phyloP scores from a whole-genome alignment of 2,329 filamentous ascomycete genomes.

The Calonectria henricotiae region DNA sequence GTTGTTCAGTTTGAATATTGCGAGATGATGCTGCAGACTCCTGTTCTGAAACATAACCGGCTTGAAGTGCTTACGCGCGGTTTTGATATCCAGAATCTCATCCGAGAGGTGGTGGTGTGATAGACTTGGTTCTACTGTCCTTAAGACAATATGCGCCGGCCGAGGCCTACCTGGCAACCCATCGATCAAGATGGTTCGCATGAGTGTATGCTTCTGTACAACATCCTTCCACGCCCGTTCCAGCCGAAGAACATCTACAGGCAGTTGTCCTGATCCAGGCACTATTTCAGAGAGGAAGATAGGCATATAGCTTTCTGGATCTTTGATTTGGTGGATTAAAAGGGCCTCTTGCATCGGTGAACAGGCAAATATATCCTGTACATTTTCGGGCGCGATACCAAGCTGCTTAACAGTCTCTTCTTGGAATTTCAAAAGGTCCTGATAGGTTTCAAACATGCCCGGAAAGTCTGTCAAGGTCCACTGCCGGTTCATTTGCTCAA shows the following conservation, averaged over 20 bases:
- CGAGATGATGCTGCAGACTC: slow-evolving; percentile 37
- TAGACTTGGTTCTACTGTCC: slow-evolving; percentile 1
- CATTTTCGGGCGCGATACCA: not conserved
- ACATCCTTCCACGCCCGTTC: slow-evolving; percentile 35
- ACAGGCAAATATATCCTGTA: slow-evolving; percentile 33
- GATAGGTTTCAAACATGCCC: not conserved
- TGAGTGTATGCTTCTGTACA: slow-evolving; percentile 30
- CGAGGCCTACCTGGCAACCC: slow-evolving; percentile 23
- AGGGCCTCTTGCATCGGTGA: slow-evolving; percentile 37
- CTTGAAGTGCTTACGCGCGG: not conserved
- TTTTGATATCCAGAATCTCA: not conserved
- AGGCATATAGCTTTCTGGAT: slow-evolving; percentile 22
- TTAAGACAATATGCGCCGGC: slow-evolving; percentile 35
- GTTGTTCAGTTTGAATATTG: slow-evolving; percentile 32
- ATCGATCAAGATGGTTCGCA: slow-evolving; percentile 34
- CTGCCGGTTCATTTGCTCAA: not conserved
- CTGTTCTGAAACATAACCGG: slow-evolving; percentile 7
- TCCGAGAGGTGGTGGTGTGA: not conserved
- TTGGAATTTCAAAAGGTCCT: not conserved
- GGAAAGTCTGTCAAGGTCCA: slow-evolving; percentile 13
- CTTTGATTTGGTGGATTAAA: slow-evolving; percentile 35
- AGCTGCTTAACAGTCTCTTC: not conserved
- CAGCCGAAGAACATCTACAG: slow-evolving; percentile 19
- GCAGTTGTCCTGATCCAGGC: not conserved
- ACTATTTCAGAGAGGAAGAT: not conserved